Evolutionary conservation across 2,329 filamentous ascomycete species (phyloP).

Genomic region (Cylindrodendrum hubeiense): DNA sequence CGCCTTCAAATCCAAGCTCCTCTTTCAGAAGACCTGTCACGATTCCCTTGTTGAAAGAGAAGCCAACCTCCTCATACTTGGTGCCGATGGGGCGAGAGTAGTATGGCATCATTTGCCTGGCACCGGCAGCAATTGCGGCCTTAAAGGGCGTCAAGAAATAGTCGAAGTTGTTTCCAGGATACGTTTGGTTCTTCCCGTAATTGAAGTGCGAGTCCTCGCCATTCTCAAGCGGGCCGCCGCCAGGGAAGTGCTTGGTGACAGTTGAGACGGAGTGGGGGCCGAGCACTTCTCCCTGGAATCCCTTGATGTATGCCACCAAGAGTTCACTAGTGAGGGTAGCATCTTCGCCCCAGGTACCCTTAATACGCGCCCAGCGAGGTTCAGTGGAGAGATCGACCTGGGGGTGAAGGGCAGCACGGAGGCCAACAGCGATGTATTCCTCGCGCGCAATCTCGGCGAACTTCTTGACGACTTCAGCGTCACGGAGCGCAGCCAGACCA

Average conservation of each 20-base stretch:
- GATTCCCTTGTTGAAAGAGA: conserved; percentile 63
- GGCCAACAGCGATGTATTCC: conserved; percentile 57
- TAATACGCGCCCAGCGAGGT: conserved; percentile 62
- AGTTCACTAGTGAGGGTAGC: conserved; percentile 54
- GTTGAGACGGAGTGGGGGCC: conserved; percentile 59
- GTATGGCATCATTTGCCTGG: conserved; percentile 65
- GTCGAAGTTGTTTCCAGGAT: conserved; percentile 63
- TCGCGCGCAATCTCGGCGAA: conserved; percentile 64
- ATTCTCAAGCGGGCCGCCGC: conserved; percentile 60
- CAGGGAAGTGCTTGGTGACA: conserved; percentile 67
- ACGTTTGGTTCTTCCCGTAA: conserved; percentile 64
- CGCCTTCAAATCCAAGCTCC: conserved; percentile 62
- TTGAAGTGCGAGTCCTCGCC: conserved; percentile 66
- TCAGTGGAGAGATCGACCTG: conserved; percentile 65
- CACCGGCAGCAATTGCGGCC: conserved; percentile 61
- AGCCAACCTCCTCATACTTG: conserved; percentile 59
- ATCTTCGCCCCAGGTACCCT: conserved; percentile 62
- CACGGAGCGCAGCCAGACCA: conserved; percentile 62
- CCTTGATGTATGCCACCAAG: conserved; percentile 59
- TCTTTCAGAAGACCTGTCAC: conserved; percentile 60
- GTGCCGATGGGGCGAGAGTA: conserved; percentile 62
- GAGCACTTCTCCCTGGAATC: conserved; percentile 60
- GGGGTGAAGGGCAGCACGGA: conserved; percentile 61
- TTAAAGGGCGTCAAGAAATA: conserved; percentile 64
- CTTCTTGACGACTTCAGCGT: conserved; percentile 55